phyloP scores from a whole-genome alignment of 208 protist genomes.

The Angomonas deanei region DNA sequence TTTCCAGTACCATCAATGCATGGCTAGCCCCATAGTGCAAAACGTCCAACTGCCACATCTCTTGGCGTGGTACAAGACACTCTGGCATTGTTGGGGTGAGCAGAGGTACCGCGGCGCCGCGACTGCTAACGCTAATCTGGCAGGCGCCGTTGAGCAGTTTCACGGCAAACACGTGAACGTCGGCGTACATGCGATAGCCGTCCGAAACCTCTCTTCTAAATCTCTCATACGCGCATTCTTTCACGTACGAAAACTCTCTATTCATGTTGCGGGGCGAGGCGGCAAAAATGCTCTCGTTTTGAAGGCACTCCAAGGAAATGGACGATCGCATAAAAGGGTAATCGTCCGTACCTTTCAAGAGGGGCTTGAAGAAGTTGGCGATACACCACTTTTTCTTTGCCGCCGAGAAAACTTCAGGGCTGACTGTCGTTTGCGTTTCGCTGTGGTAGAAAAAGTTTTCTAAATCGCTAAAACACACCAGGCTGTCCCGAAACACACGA shows the following conservation, averaged over 20 bases:
- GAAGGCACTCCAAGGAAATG: neutral
- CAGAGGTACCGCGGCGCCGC: neutral
- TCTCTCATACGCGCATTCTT: neutral
- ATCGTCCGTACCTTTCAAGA: neutral
- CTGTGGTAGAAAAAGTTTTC: neutral
- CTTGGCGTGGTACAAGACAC: neutral
- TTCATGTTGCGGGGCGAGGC: too few relatives aligned
- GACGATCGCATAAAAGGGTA: neutral
- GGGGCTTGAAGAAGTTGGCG: neutral
- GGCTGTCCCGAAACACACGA: neutral
- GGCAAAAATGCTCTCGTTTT: too few relatives aligned
- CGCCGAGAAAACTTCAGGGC: neutral
- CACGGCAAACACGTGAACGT: neutral
- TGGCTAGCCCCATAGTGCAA: neutral
- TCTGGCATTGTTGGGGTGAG: neutral
- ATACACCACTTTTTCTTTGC: conserved; percentile 2
- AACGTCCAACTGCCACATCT: neutral
- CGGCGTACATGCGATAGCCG: neutral
- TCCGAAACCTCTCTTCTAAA: neutral
- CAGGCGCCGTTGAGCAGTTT: neutral
- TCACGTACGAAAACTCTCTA: neutral
- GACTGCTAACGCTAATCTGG: neutral
- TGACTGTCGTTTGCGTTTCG: neutral
- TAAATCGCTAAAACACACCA: neutral
- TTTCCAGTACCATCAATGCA: neutral